Evolutionary conservation across 163 green algal genomes (phyloP).

Genomic region (Chlamydomonas reinhardtii): DNA sequence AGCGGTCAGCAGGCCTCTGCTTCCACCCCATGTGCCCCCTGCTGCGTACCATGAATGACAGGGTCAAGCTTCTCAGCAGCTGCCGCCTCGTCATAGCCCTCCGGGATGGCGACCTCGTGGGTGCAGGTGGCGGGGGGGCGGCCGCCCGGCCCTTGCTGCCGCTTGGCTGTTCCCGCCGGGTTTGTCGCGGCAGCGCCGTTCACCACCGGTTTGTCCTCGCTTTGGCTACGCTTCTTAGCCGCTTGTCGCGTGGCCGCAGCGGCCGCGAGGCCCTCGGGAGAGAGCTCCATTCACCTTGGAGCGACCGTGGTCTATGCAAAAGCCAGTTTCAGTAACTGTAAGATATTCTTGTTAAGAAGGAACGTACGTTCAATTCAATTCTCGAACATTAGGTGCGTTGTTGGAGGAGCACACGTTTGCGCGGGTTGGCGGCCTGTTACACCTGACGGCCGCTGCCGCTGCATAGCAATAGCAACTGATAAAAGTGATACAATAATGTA

Average conservation of each 20-base stretch:
- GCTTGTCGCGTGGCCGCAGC: slow-evolving; percentile 75
- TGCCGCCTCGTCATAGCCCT: slow-evolving; percentile 67
- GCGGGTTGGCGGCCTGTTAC: no score
- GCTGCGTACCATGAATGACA: slow-evolving; percentile 63
- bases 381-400: no score
- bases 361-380: no score
- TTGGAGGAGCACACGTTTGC: no score
- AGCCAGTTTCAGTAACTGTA: no score
- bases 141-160: slow-evolving; percentile 7
- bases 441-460: no score
- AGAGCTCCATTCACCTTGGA: slow-evolving; percentile 66
- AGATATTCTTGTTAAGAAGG: no score
- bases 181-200: not conserved
- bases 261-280: slow-evolving; percentile 70
- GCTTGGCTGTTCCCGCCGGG: not conserved
- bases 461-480: no score
- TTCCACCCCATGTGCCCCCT: no score
- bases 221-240: slow-evolving; percentile 53
- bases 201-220: slow-evolving; percentile 9
- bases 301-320: no score
- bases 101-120: slow-evolving; percentile 80
- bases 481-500: no score
- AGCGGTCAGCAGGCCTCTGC: no score
- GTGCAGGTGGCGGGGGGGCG: slow-evolving; percentile 62
- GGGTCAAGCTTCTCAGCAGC: slow-evolving; percentile 59